phyloP scores from a whole-genome alignment of 495 filamentous ascomycete genomes.

The Penicillium ucsense region DNA sequence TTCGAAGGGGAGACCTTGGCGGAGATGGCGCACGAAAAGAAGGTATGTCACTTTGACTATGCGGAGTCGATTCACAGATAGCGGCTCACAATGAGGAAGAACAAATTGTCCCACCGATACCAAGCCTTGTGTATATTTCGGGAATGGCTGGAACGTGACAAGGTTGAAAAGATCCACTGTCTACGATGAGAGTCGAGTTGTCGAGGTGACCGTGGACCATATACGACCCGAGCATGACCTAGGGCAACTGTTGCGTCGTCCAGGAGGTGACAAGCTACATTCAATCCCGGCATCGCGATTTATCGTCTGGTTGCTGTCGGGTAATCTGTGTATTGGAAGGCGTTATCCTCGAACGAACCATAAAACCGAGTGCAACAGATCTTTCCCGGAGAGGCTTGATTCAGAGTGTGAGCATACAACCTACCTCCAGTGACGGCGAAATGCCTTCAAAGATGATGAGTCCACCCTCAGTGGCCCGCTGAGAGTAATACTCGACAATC shows the following conservation, averaged over 20 bases:
- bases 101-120: conserved; percentile 73
- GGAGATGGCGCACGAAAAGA: conserved; percentile 77
- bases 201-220: too few species aligned
- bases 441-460: conserved; percentile 47
- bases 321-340: conserved; percentile 24
- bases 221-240: too few species aligned
- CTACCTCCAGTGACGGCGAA: conserved; percentile 39
- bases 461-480: conserved; percentile 42
- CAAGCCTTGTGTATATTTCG: conserved; percentile 69
- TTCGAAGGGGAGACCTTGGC: conserved; percentile 82
- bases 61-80: conserved; percentile 6
- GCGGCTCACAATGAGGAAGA: conserved; percentile 27
- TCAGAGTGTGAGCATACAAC: not conserved
- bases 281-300: too few species aligned
- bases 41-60: conserved; percentile 42
- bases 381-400: too few species aligned
- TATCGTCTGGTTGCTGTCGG: conserved; percentile 1
- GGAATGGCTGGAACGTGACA: conserved; percentile 50
- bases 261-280: too few species aligned
- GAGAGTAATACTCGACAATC: conserved; percentile 45
- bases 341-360: conserved; percentile 28
- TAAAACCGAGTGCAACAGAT: conserved; percentile 43
- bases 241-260: too few species aligned
- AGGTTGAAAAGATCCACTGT: not conserved
- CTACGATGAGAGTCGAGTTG: too few species aligned